These are phyloP conservation scores for Pterocarpus macrocarpus DNA, from an alignment of 306 rosid species.

Conservation along the genomic window DNA sequence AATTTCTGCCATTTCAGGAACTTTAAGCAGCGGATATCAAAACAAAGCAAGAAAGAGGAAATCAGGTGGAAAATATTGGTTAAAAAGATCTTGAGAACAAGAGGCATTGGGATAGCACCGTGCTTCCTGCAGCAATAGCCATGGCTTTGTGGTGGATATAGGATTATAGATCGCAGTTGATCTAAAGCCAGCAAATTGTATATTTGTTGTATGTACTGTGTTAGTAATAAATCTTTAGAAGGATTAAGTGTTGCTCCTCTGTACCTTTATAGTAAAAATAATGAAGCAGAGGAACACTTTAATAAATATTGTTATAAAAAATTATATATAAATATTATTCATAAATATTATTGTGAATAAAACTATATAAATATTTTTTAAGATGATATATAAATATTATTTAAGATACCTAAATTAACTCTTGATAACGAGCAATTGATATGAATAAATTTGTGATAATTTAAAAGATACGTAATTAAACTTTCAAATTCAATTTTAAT, in stretches of 20 bases:
- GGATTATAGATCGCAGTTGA: conserved; percentile 32
- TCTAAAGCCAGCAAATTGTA: conserved; percentile 44
- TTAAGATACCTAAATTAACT: no score
- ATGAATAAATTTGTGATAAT: no score
- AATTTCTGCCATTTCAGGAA: conserved; percentile 68
- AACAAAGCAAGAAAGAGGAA: conserved; percentile 87
- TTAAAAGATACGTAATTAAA: no score
- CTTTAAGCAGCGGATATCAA: conserved; percentile 68
- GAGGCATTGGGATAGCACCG: conserved; percentile 62
- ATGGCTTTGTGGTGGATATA: conserved; percentile 20
- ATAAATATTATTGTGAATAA: no score
- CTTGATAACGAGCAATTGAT: no score
- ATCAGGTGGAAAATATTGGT: conserved; percentile 83
- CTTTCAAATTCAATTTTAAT: no score
- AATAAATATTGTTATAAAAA: no score
- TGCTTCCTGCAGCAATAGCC: conserved; percentile 54
- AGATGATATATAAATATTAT: no score
- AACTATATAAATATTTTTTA: no score
- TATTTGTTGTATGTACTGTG: conserved; percentile 27
- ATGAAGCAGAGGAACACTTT: conserved; percentile 42
- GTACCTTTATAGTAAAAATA: conserved; percentile 2
- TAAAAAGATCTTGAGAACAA: conserved; percentile 71
- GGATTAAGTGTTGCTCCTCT: conserved; percentile 31
- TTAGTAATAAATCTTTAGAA: conserved; percentile 9
- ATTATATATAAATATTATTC: no score